phyloP scores from a whole-genome alignment of 768 basidiomycete genomes.

The Tylopilus intermedius region DNA sequence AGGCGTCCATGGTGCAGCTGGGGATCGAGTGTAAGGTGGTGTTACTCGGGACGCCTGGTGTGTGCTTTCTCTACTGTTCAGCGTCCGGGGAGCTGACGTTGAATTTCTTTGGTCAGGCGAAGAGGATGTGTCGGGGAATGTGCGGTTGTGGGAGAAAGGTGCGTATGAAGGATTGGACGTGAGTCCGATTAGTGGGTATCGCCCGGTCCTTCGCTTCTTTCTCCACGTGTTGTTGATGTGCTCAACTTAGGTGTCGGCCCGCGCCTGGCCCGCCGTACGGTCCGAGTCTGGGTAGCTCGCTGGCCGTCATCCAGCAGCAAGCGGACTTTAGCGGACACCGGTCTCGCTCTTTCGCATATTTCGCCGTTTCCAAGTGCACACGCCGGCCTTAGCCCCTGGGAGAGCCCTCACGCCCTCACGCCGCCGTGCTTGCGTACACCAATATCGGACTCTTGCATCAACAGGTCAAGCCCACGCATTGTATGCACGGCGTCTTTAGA shows the following conservation, averaged over 20 bases:
- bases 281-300: conserved; percentile 56
- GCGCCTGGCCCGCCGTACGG: conserved; percentile 67
- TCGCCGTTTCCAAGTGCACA: conserved; percentile 19
- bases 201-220: too few species aligned
- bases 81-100: too few species aligned
- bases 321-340: conserved; percentile 52
- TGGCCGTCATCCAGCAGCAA: conserved; percentile 53
- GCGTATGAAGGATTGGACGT: conserved; percentile 69
- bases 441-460: conserved; percentile 54
- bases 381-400: too few species aligned
- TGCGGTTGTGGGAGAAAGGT: conserved; percentile 58
- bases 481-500: conserved; percentile 76
- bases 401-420: too few species aligned
- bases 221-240: too few species aligned
- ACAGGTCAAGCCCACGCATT: conserved; percentile 65
- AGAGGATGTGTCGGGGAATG: conserved; percentile 73
- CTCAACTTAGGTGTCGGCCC: conserved; percentile 61
- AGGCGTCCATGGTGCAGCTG: conserved; percentile 55
- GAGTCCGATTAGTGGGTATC: conserved; percentile 58
- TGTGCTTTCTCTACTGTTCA: not conserved
- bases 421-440: too few species aligned
- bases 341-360: not conserved
- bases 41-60: conserved; percentile 75
- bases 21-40: conserved; percentile 62
- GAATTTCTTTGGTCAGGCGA: conserved; percentile 2